Evolutionary conservation across 176 grass and related monocot species (phyloP).

Genomic region (Eragrostis nindensis): DNA sequence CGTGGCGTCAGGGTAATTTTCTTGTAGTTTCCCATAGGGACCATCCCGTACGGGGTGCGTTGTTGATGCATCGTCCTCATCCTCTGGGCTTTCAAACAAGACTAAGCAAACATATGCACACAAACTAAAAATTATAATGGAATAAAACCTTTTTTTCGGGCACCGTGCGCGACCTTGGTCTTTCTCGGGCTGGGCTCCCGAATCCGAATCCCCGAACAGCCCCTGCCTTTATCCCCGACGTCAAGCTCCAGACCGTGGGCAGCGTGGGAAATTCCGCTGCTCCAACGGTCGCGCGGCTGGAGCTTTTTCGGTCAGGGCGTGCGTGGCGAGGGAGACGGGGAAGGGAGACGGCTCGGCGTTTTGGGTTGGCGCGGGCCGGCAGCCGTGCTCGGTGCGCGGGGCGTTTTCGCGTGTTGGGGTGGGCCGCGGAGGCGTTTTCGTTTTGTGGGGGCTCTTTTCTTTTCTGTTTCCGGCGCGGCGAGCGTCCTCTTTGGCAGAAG

Average conservation of each 20-base stretch:
- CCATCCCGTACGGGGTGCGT: too few species aligned
- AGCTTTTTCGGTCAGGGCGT: neutral
- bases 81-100: too few species aligned
- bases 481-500: too few species aligned
- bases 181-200: slow-evolving; percentile 16
- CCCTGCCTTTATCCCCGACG: slow-evolving; percentile 2
- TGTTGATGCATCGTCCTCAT: too few species aligned
- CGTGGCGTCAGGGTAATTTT: too few species aligned
- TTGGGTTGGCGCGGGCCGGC: neutral
- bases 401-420: neutral
- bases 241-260: neutral
- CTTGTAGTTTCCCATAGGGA: too few species aligned
- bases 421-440: neutral
- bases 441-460: too few species aligned
- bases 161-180: slow-evolving; percentile 28
- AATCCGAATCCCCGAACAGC: slow-evolving; percentile 24
- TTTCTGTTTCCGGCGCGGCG: too few species aligned
- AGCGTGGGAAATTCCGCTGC: neutral
- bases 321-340: too few species aligned
- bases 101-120: too few species aligned
- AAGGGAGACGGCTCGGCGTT: neutral
- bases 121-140: too few species aligned
- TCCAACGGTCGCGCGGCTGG: slow-evolving; percentile 24
- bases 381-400: neutral
- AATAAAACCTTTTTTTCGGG: too few species aligned